Evolutionary conservation across 345 rosid species (phyloP).

Genomic region (Salix brachista): DNA sequence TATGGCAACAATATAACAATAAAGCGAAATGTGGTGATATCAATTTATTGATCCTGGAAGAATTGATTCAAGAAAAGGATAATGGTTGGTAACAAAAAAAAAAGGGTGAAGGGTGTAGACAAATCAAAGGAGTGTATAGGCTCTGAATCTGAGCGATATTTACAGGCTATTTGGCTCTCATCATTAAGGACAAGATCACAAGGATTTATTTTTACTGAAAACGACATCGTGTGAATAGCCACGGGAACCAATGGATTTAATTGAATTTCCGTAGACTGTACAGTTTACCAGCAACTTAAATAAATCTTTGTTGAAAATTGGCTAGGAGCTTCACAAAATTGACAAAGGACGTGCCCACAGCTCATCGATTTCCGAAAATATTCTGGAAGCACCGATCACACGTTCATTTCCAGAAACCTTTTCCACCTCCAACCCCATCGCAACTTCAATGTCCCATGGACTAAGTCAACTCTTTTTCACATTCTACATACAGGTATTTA

Average conservation of each 20-base stretch:
- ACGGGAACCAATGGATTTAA: conserved; percentile 21
- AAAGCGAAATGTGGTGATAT: no score
- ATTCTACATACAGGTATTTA: not conserved
- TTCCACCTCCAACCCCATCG: not conserved
- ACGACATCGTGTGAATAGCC: conserved; percentile 15
- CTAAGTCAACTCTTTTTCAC: not conserved
- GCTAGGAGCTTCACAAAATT: not conserved
- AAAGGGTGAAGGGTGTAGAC: no score
- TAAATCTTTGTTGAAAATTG: conserved; percentile 6
- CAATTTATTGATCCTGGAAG: no score
- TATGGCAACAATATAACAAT: no score
- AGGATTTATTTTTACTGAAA: conserved; percentile 11
- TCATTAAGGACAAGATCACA: conserved; percentile 23
- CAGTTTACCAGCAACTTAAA: conserved; percentile 28
- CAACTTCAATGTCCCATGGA: not conserved
- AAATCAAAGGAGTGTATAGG: no score
- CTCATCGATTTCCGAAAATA: conserved; percentile 16
- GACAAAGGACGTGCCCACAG: not conserved
- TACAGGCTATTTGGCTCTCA: conserved; percentile 37
- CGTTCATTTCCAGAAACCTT: not conserved
- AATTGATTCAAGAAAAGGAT: not conserved
- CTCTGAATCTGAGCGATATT: conserved; percentile 19
- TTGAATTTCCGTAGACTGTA: conserved; percentile 25
- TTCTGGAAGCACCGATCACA: conserved; percentile 16
- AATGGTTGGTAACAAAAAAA: no score